Percentiles rank a stretch among this genome's conserved stretches.
Evolutionary conservation across 1,284 basidiomycete genomes (phyloP).

Genomic region (Cutaneotrichosporon sp.): DNA sequence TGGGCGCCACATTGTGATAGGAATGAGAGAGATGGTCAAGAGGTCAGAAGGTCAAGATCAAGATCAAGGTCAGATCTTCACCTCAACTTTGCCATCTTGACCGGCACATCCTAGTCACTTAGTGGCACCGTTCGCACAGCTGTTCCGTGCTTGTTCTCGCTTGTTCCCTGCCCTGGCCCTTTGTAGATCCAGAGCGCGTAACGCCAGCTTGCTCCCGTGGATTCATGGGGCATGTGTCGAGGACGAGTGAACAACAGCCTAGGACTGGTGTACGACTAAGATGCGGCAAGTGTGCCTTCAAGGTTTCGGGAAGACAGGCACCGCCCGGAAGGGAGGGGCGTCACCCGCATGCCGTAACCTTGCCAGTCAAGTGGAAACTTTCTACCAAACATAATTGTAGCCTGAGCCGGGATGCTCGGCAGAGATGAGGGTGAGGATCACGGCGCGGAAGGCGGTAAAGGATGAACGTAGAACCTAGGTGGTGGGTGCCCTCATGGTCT

Average conservation of each 20-base stretch:
- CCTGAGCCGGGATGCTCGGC: too few relatives aligned
- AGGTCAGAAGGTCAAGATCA: neutral
- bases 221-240: neutral
- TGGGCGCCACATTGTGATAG: slow-evolving; percentile 9
- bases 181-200: neutral
- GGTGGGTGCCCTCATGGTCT: too few relatives aligned
- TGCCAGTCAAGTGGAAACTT: neutral
- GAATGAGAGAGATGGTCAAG: slow-evolving; percentile 1
- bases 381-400: neutral
- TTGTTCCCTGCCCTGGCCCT: neutral
- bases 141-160: neutral
- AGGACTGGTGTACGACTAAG: neutral
- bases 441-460: too few relatives aligned
- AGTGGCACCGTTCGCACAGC: neutral
- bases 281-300: neutral
- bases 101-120: neutral
- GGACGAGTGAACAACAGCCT: neutral
- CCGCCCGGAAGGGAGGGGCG: neutral
- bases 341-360: slow-evolving; percentile 6
- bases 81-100: neutral
- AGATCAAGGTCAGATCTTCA: neutral
- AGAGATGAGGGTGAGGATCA: too few relatives aligned
- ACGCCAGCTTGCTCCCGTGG: neutral
- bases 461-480: too few relatives aligned
- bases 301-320: slow-evolving; percentile 11